Evolutionary conservation across 2,329 filamentous ascomycete species (phyloP).

Genomic region (Penicillium occitanis): DNA sequence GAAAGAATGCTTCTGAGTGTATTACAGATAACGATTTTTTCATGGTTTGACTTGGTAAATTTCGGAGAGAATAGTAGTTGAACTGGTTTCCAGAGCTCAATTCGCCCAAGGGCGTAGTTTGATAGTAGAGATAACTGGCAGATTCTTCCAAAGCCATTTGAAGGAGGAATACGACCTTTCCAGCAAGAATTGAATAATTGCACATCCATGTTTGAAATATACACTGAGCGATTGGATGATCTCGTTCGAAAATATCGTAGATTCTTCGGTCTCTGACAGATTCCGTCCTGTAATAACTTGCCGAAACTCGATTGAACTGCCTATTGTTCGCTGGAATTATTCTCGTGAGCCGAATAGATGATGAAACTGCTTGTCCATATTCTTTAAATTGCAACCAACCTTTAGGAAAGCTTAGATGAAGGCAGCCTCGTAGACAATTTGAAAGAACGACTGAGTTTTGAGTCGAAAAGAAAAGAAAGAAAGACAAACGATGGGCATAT

Average conservation of each 20-base stretch:
- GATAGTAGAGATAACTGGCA: background rate
- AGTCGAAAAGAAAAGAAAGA: background rate
- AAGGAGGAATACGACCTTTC: background rate
- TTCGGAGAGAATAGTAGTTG: background rate
- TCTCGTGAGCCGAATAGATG: background rate
- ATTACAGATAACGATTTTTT: background rate
- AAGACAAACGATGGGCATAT: background rate
- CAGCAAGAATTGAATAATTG: background rate
- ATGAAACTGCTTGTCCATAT: background rate
- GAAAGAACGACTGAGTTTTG: background rate
- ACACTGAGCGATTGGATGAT: background rate
- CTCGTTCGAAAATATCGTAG: background rate
- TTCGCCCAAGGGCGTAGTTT: background rate
- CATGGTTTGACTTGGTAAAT: background rate
- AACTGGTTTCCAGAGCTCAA: background rate
- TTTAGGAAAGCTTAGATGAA: background rate
- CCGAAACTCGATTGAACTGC: background rate
- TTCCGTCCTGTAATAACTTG: background rate
- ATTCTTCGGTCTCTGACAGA: background rate
- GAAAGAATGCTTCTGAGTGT: too few species aligned
- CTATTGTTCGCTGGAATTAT: background rate
- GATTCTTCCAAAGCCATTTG: background rate
- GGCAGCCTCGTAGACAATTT: background rate
- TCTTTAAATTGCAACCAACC: background rate
- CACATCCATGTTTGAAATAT: background rate